Evolutionary conservation across 352 stramenopile genomes (phyloP).

Genomic region (Thalassiosira delicatula): DNA sequence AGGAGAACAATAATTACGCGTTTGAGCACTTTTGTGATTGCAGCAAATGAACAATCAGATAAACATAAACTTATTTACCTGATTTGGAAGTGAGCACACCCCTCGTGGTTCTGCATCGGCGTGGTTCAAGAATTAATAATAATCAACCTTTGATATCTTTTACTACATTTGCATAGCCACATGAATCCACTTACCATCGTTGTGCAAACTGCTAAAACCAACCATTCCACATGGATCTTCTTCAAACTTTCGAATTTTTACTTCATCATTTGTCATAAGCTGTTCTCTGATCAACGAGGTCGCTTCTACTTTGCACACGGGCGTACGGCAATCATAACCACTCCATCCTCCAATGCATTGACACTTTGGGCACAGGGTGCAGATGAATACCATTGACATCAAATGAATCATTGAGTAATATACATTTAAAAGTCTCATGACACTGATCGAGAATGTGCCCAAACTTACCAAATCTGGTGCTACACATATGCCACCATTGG

Average conservation of each 20-base stretch:
- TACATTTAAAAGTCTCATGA: too few relatives aligned
- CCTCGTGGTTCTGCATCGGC: slow-evolving; percentile 83
- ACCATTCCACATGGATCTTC: slow-evolving; percentile 91
- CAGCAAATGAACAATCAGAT: too few relatives aligned
- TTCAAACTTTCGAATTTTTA: slow-evolving; percentile 91
- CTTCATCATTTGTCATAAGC: slow-evolving; percentile 93
- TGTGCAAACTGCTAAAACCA: slow-evolving; percentile 82
- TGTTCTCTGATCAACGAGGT: slow-evolving; percentile 84
- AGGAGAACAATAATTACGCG: too few relatives aligned
- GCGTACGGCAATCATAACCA: slow-evolving; percentile 92
- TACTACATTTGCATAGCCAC: slow-evolving; percentile 91
- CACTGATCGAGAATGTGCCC: too few relatives aligned
- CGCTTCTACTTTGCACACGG: slow-evolving; percentile 87
- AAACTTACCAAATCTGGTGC: too few relatives aligned
- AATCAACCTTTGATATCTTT: slow-evolving; percentile 86
- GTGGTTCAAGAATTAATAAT: slow-evolving; percentile 88
- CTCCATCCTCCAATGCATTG: slow-evolving; percentile 91
- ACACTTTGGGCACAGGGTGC: slow-evolving; percentile 67
- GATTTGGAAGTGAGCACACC: slow-evolving; percentile 86
- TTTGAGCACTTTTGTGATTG: too few relatives aligned
- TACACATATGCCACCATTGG: too few relatives aligned
- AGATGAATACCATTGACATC: neutral
- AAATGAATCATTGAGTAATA: too few relatives aligned
- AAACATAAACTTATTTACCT: too few relatives aligned
- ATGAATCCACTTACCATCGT: slow-evolving; percentile 71